Conservation (phyloP, 2,329 filamentous ascomycete genomes). For the Colletotrichum liriopes region DNA sequence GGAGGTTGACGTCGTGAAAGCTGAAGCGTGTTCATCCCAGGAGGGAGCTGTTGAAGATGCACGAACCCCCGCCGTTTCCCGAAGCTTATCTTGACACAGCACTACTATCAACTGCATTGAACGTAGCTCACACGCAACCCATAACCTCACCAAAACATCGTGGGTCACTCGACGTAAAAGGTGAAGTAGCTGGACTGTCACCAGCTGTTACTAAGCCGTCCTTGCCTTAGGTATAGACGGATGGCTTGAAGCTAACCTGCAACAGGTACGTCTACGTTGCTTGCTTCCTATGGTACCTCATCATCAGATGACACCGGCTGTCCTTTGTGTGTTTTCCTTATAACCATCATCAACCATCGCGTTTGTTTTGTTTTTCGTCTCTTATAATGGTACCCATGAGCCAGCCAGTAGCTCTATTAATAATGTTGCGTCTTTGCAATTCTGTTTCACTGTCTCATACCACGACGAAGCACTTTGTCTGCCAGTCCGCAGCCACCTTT, state of each 20-base stretch:
- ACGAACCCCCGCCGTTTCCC: neutral
- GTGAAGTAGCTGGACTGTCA: neutral
- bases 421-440: neutral
- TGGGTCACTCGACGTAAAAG: neutral
- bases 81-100: conserved; percentile 20
- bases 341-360: no score
- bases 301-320: neutral
- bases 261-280: neutral
- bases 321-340: neutral
- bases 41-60: neutral
- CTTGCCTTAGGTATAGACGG: neutral
- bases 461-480: neutral
- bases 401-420: neutral
- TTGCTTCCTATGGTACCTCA: neutral
- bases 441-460: neutral
- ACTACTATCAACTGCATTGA: neutral
- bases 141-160: neutral
- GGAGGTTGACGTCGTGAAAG: conserved; percentile 20
- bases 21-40: neutral
- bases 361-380: no score
- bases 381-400: neutral
- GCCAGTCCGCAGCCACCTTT: neutral
- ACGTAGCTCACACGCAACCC: neutral
- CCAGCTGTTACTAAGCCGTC: neutral
- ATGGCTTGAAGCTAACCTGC: neutral